A percentile compares a stretch with the other conserved stretches of the same genome.
These are phyloP conservation scores for Geoglossum cookeanum DNA, from an alignment of 2,329 filamentous ascomycete genomes.

Conservation along the genomic window DNA sequence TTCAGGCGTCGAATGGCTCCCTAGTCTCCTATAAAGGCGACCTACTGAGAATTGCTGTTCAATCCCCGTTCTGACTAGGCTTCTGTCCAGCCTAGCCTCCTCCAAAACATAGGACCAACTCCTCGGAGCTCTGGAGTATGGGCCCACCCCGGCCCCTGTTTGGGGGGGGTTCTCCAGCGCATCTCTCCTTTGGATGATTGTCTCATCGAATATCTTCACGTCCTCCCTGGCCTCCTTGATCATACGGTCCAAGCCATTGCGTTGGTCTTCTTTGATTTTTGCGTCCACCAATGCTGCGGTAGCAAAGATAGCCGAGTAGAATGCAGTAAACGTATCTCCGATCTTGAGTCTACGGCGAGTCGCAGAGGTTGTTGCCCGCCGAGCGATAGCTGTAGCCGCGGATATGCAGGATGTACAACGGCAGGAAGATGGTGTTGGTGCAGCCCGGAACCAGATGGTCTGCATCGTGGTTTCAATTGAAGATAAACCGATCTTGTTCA, in stretches of 20 bases:
- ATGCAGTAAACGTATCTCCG: conserved; percentile 41
- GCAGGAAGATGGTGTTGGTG: conserved; percentile 40
- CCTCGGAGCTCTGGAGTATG: too few relatives aligned
- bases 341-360: conserved; percentile 30
- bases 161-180: background rate
- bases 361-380: conserved; percentile 31
- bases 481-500: background rate
- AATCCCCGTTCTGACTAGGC: background rate
- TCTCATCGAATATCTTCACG: conserved; percentile 13
- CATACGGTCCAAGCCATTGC: conserved; percentile 40
- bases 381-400: conserved; percentile 28
- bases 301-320: conserved; percentile 48
- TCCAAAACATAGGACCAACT: background rate
- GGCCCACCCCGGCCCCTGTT: too few relatives aligned
- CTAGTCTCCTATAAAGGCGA: background rate
- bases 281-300: conserved; percentile 45
- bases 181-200: background rate
- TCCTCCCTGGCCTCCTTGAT: conserved; percentile 36
- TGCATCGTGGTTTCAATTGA: conserved; percentile 34
- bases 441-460: conserved; percentile 47
- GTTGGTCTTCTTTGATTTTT: conserved; percentile 35
- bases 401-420: conserved; percentile 42
- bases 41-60: background rate
- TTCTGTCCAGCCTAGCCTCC: background rate
- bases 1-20: background rate